Conservation (phyloP, 257 asterid genomes). For the Catharanthus roseus region DNA sequence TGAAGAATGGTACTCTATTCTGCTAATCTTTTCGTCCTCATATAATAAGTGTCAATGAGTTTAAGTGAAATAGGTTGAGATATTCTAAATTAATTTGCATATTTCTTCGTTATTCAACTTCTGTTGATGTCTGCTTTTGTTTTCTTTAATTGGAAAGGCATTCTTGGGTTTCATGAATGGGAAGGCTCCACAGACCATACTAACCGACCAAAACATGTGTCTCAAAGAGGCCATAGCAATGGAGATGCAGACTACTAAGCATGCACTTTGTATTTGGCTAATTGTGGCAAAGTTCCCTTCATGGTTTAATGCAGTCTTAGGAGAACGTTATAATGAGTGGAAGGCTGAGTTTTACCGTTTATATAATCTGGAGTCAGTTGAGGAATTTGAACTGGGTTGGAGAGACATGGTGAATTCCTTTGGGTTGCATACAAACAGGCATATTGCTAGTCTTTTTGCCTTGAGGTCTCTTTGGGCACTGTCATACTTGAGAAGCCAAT, state of each 20-base stretch:
- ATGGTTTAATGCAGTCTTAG: slow-evolving; percentile 92
- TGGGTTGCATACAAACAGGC: slow-evolving; percentile 86
- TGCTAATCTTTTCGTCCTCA: not conserved
- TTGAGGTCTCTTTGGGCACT: slow-evolving; percentile 81
- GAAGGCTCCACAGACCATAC: slow-evolving; percentile 85
- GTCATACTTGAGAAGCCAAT: slow-evolving; percentile 91
- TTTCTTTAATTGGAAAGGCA: slow-evolving; percentile 43
- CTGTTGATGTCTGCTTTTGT: slow-evolving; percentile 10
- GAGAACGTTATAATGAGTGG: slow-evolving; percentile 94
- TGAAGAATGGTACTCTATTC: not conserved
- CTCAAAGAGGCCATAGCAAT: slow-evolving; percentile 85
- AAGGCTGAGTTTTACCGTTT: slow-evolving; percentile 82
- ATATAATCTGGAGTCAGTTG: slow-evolving; percentile 69
- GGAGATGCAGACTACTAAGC: slow-evolving; percentile 85
- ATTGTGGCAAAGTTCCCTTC: slow-evolving; percentile 89
- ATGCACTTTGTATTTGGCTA: slow-evolving; percentile 96
- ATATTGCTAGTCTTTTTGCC: slow-evolving; percentile 69
- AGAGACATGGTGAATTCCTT: slow-evolving; percentile 81
- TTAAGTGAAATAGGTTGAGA: not conserved
- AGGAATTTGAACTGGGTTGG: slow-evolving; percentile 95
- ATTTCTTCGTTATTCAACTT: not conserved
- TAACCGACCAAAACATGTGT: slow-evolving; percentile 90
- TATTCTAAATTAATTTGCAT: not conserved
- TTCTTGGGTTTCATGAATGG: slow-evolving; percentile 88
- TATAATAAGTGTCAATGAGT: not conserved